These are phyloP conservation scores for Artemisia argyi DNA, from an alignment of 129 eudicot species.

Conservation along the genomic window DNA sequence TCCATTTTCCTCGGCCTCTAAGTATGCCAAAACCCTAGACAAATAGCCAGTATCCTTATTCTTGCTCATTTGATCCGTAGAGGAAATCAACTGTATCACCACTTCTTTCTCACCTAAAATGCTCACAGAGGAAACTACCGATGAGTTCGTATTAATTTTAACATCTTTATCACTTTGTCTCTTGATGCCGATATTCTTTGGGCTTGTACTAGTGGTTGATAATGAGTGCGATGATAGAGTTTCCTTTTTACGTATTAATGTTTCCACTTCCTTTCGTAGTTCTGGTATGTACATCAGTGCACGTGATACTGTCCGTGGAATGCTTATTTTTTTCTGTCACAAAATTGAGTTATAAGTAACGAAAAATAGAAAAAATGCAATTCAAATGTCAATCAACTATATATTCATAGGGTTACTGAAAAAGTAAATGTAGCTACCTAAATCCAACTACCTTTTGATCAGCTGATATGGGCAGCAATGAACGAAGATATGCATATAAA, in stretches of 20 bases:
- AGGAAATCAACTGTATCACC: slow-evolving; percentile 39
- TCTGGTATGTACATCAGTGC: slow-evolving; percentile 76
- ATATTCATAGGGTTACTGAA: no score
- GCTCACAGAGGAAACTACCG: slow-evolving; percentile 25
- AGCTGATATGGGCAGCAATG: slow-evolving; percentile 23
- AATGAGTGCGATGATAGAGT: slow-evolving; percentile 11
- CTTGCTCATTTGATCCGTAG: slow-evolving; percentile 26
- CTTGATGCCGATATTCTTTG: slow-evolving; percentile 7
- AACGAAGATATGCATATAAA: slow-evolving; percentile 33
- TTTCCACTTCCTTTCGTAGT: slow-evolving; percentile 63
- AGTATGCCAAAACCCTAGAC: slow-evolving; percentile 26
- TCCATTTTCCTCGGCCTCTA: slow-evolving; percentile 38
- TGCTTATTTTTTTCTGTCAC: slow-evolving; percentile 70
- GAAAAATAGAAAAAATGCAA: no score
- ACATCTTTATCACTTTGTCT: slow-evolving; percentile 13
- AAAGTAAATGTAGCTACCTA: no score
- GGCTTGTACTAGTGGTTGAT: not conserved
- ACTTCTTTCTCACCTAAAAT: slow-evolving; percentile 42
- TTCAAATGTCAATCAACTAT: no score
- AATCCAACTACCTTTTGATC: slow-evolving; percentile 19
- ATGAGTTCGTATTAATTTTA: slow-evolving; percentile 1
- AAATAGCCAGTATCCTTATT: slow-evolving; percentile 7
- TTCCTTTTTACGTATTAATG: slow-evolving; percentile 46
- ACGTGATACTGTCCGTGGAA: slow-evolving; percentile 65
- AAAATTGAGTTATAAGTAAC: not conserved